These are phyloP conservation scores for Rasamsonia emersonii DNA, from an alignment of 2,329 filamentous ascomycete species.

Conservation along the genomic window DNA sequence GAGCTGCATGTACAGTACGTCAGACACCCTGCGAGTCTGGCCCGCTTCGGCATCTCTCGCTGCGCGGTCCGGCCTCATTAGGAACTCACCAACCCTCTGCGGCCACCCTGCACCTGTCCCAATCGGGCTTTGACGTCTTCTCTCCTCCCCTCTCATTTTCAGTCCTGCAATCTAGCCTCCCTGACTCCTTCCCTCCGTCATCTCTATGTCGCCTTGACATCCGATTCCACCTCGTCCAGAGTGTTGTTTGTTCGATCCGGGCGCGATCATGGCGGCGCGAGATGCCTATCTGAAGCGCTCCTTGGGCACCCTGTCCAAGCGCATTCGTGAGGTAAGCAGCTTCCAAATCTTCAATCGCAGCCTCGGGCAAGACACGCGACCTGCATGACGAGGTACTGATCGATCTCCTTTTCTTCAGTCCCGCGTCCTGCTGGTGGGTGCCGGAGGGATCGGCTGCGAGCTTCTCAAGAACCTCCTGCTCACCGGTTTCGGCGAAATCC, in stretches of 20 bases:
- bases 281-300: constrained; percentile 36
- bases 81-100: neutral
- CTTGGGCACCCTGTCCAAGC: constrained; percentile 31
- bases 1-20: too few relatives aligned
- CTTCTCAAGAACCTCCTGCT: constrained; percentile 93
- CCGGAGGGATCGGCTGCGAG: constrained; percentile 95
- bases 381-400: too few relatives aligned
- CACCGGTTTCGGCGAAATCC: constrained; percentile 82
- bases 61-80: too few relatives aligned
- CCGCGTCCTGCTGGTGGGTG: constrained; percentile 86
- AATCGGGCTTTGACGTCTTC: constrained; percentile 9
- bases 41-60: too few relatives aligned
- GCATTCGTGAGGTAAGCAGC: constrained; percentile 32
- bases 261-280: constrained; percentile 25
- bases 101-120: neutral
- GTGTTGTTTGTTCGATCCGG: constrained; percentile 8
- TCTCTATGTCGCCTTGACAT: constrained; percentile 3
- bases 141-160: constrained; percentile 5
- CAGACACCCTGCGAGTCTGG: too few relatives aligned
- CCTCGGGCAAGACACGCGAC: too few relatives aligned
- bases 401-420: too few relatives aligned
- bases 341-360: constrained; percentile 3
- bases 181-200: constrained; percentile 1
- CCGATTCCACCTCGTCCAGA: constrained; percentile 6
- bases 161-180: constrained; percentile 4